phyloP scores from a whole-genome alignment of 192 early-diverging fungal species.

The Backusella australiensis region DNA sequence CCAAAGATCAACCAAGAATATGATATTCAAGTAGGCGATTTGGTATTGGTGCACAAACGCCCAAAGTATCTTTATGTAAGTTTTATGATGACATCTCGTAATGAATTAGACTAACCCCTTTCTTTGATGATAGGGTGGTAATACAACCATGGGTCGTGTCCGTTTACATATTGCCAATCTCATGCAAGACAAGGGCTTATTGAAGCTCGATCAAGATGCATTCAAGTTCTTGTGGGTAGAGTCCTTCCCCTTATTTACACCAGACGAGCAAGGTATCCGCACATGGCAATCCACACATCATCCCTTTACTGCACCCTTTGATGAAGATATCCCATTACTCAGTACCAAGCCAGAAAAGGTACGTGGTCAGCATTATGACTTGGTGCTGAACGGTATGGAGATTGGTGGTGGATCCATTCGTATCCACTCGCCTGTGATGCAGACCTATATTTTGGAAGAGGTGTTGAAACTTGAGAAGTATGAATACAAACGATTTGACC shows the following conservation, averaged over 20 bases:
- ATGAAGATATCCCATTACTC: constrained; percentile 66
- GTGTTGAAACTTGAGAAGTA: constrained; percentile 58
- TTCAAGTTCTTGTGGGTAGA: constrained; percentile 86
- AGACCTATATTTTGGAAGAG: constrained; percentile 70
- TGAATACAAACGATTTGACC: constrained; percentile 67
- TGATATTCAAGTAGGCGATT: constrained; percentile 52
- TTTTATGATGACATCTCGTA: not conserved
- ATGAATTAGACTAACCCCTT: not conserved
- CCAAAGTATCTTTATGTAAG: constrained; percentile 43
- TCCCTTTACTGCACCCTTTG: constrained; percentile 84
- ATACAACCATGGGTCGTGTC: constrained; percentile 60
- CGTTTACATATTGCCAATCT: constrained; percentile 50
- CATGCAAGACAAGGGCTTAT: constrained; percentile 49
- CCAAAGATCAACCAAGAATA: constrained; percentile 21
- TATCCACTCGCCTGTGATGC: constrained; percentile 75
- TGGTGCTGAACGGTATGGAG: constrained; percentile 89
- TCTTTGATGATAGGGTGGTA: constrained; percentile 31
- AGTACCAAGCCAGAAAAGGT: constrained; percentile 57
- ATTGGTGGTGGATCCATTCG: constrained; percentile 91
- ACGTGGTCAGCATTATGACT: constrained; percentile 84
- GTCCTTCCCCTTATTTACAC: constrained; percentile 86
- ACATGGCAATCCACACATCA: constrained; percentile 75
- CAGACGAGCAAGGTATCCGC: constrained; percentile 50
- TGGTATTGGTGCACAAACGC: constrained; percentile 55
- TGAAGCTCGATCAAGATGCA: constrained; percentile 43